Evolutionary conservation across 306 rosid genomes (phyloP).

Genomic region (Acacia melanoxylon): DNA sequence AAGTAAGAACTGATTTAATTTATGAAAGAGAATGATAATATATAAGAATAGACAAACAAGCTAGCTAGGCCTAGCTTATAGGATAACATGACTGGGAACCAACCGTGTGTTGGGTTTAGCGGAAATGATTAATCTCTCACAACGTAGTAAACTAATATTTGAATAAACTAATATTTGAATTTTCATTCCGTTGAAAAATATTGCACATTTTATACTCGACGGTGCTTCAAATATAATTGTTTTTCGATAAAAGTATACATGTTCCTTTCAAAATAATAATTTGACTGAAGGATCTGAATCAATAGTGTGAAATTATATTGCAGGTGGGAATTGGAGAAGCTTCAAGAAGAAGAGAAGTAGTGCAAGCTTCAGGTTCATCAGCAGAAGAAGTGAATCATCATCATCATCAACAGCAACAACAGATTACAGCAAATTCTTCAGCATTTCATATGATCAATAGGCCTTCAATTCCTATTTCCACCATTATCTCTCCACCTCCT

Average conservation of each 20-base stretch:
- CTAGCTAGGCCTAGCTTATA: background rate
- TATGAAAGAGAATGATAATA: too few relatives aligned
- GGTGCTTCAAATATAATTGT: too few relatives aligned
- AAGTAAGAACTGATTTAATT: background rate
- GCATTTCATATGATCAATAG: constrained; percentile 61
- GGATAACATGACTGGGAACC: background rate
- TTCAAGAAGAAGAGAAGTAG: constrained; percentile 59
- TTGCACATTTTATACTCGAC: too few relatives aligned
- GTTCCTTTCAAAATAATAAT: too few relatives aligned
- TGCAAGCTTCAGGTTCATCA: constrained; percentile 47
- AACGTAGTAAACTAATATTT: too few relatives aligned
- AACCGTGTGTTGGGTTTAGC: too few relatives aligned
- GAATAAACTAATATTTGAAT: too few relatives aligned
- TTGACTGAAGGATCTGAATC: background rate
- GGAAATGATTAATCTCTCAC: too few relatives aligned
- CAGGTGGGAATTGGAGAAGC: constrained; percentile 87
- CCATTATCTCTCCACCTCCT: constrained; percentile 74
- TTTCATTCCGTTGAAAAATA: too few relatives aligned
- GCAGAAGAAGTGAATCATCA: constrained; percentile 58
- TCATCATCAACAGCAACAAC: constrained; percentile 47
- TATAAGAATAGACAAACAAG: constrained; percentile 33
- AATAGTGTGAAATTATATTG: background rate
- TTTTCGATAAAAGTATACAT: too few relatives aligned
- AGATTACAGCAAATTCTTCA: constrained; percentile 40
- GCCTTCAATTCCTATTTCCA: constrained; percentile 71